These are phyloP conservation scores for Cocos nucifera DNA, from an alignment of 176 grass and related monocot genomes.

Conservation along the genomic window DNA sequence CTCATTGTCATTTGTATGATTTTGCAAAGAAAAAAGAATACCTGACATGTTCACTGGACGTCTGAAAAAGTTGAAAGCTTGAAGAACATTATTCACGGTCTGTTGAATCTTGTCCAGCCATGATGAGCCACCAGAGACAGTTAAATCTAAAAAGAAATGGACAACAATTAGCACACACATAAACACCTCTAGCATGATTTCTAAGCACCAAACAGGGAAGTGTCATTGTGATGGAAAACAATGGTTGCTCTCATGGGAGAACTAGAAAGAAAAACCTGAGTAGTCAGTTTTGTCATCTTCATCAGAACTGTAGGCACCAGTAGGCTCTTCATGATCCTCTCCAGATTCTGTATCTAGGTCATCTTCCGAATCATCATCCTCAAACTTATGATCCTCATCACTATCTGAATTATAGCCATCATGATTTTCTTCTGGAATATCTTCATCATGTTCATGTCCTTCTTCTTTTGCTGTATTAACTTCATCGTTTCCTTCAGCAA, in stretches of 20 bases:
- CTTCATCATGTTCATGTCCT: constrained; percentile 25
- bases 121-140: constrained; percentile 36
- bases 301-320: constrained; percentile 46
- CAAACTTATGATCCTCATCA: constrained; percentile 14
- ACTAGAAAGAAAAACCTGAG: constrained; percentile 44
- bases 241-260: no score
- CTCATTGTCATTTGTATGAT: constrained; percentile 3
- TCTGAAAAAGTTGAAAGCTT: constrained; percentile 85
- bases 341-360: constrained; percentile 54
- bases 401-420: constrained; percentile 45
- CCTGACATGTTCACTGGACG: constrained; percentile 87
- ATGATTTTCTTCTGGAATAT: constrained; percentile 45
- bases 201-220: not conserved
- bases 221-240: no score
- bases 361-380: constrained; percentile 36
- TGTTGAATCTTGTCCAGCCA: constrained; percentile 90
- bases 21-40: constrained; percentile 25
- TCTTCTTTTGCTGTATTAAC: constrained; percentile 31
- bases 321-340: constrained; percentile 42
- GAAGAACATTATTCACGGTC: constrained; percentile 72
- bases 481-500: constrained; percentile 29
- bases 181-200: not conserved
- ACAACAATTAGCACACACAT: constrained; percentile 13
- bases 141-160: constrained; percentile 27
- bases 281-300: constrained; percentile 47